phyloP scores from a whole-genome alignment of 2,329 filamentous ascomycete genomes.

The Orbilia quercus region DNA sequence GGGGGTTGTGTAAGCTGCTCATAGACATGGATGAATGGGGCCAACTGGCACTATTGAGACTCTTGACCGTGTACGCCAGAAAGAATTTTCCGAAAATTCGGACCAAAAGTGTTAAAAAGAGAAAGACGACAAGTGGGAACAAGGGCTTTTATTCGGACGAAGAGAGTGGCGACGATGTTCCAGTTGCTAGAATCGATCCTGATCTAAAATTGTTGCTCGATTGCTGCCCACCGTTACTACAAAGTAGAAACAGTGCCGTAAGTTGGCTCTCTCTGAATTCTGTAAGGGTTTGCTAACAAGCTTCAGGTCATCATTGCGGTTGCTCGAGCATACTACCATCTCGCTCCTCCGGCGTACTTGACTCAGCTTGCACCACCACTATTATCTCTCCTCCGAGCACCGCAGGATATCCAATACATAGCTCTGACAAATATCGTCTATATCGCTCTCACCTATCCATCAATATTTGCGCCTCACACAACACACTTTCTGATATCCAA shows the following conservation, averaged over 20 bases:
- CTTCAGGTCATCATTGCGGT: slow-evolving; percentile 80
- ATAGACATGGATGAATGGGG: slow-evolving; percentile 99
- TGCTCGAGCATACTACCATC: slow-evolving; percentile 82
- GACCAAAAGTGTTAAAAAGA: slow-evolving; percentile 68
- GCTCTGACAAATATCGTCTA: slow-evolving; percentile 94
- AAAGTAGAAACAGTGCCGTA: slow-evolving; percentile 88
- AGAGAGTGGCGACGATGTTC: slow-evolving; percentile 61
- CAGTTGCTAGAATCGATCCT: slow-evolving; percentile 73
- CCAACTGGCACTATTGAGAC: slow-evolving; percentile 81
- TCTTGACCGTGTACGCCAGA: slow-evolving; percentile 86
- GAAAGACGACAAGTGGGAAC: slow-evolving; percentile 64
- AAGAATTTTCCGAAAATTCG: slow-evolving; percentile 83
- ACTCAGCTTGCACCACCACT: slow-evolving; percentile 82
- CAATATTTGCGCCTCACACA: slow-evolving; percentile 85
- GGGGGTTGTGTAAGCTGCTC: slow-evolving; percentile 83
- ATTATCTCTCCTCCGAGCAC: slow-evolving; percentile 83
- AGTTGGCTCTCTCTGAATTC: neutral
- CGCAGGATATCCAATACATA: slow-evolving; percentile 87
- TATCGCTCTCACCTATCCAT: slow-evolving; percentile 80
- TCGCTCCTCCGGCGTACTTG: slow-evolving; percentile 82
- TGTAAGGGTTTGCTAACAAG: slow-evolving; percentile 17
- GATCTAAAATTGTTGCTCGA: slow-evolving; percentile 85
- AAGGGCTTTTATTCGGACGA: slow-evolving; percentile 84
- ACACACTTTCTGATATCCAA: slow-evolving; percentile 89
- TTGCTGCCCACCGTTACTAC: slow-evolving; percentile 82